Conservation (phyloP, 441 rosid genomes). For the Corymbia citriodora region DNA sequence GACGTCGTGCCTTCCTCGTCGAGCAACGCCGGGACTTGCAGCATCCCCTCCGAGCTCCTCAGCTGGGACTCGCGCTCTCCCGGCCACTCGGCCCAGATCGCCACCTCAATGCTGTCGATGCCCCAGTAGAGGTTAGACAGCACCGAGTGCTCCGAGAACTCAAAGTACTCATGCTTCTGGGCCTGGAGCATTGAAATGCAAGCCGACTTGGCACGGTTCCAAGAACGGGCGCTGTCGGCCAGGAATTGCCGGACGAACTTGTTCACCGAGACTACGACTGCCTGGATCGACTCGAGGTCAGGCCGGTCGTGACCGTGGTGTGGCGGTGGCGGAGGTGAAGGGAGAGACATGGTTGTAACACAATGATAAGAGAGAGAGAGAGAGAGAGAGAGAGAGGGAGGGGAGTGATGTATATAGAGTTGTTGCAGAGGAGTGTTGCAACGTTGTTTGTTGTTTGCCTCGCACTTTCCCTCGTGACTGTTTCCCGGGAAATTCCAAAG, state of each 20-base stretch:
- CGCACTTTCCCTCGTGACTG: slow-evolving; percentile 33
- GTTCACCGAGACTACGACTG: slow-evolving; percentile 39
- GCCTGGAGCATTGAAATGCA: slow-evolving; percentile 39
- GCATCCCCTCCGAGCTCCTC: slow-evolving; percentile 62
- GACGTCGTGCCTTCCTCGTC: slow-evolving; percentile 64
- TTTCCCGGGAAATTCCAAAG: slow-evolving; percentile 17
- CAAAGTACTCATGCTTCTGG: slow-evolving; percentile 36
- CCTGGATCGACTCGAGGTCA: slow-evolving; percentile 32
- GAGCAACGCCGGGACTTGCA: slow-evolving; percentile 88
- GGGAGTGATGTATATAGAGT: slow-evolving; percentile 2
- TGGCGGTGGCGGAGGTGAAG: slow-evolving; percentile 12
- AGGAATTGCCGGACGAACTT: slow-evolving; percentile 28
- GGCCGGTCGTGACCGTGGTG: slow-evolving; percentile 26
- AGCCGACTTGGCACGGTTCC: slow-evolving; percentile 36
- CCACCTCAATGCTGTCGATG: slow-evolving; percentile 53
- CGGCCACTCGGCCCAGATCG: slow-evolving; percentile 26
- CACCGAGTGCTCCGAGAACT: slow-evolving; percentile 65
- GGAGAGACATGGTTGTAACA: slow-evolving; percentile 2
- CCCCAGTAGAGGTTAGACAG: slow-evolving; percentile 82
- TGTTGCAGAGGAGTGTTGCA: neutral
- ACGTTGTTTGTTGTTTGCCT: neutral
- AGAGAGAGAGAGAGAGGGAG: slow-evolving; percentile 6
- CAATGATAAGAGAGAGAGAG: neutral
- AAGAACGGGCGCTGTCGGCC: slow-evolving; percentile 9
- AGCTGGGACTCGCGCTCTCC: slow-evolving; percentile 29